Conservation (phyloP, 2,329 filamentous ascomycete species). For the Pyrenophora seminiperda region DNA sequence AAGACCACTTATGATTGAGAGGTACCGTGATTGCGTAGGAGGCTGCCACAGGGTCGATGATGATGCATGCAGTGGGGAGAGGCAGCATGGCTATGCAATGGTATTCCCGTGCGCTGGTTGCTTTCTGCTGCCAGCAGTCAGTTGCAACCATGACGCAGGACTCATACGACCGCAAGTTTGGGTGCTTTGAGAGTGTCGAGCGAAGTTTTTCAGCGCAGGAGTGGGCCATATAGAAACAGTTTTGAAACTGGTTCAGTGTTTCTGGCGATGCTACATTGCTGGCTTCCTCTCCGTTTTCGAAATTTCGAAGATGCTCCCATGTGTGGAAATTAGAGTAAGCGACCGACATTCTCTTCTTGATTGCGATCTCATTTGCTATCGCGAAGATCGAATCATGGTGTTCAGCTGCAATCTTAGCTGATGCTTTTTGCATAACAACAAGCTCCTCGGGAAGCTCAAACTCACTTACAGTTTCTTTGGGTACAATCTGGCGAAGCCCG, state of each 20-base stretch:
- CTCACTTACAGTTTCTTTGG: no score
- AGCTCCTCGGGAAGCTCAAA: no score
- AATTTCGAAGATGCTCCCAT: not conserved
- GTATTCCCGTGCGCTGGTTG: not conserved
- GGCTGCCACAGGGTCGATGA: conserved; percentile 1
- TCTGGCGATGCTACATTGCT: not conserved
- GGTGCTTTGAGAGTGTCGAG: not conserved
- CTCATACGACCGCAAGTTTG: not conserved
- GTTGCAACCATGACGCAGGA: not conserved
- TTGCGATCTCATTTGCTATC: not conserved
- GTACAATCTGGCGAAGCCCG: not conserved
- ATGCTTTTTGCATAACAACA: not conserved
- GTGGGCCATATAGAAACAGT: conserved; percentile 1
- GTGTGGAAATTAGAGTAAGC: conserved; percentile 4
- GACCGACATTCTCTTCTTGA: not conserved
- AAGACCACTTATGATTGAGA: no score
- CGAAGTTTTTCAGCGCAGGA: not conserved
- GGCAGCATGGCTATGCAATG: conserved; percentile 2
- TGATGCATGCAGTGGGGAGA: not conserved
- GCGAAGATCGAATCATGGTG: no score
- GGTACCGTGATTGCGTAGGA: conserved; percentile 1
- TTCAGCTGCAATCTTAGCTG: not conserved
- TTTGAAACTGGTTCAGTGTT: not conserved
- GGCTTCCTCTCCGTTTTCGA: not conserved
- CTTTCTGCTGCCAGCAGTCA: not conserved